Evolutionary conservation across 345 rosid genomes (phyloP).

Genomic region (Isatis tinctoria): DNA sequence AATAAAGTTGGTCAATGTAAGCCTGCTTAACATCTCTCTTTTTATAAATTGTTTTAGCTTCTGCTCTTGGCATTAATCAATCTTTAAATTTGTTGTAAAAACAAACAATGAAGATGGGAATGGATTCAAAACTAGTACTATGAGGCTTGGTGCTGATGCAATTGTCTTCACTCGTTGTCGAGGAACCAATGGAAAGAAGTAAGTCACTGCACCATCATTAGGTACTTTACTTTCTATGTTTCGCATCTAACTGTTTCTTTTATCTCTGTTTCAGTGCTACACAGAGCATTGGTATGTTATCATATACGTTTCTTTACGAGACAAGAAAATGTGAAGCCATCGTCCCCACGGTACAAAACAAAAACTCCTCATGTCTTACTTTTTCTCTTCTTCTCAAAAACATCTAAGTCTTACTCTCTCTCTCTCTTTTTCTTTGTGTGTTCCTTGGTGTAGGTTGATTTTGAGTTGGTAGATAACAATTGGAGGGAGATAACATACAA

Average conservation of each 20-base stretch:
- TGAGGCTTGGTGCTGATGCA: constrained; percentile 92
- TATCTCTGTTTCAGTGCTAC: constrained; percentile 42
- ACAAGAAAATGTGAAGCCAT: constrained; percentile 67
- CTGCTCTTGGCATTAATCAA: neutral
- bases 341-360: constrained; percentile 65
- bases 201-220: neutral
- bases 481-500: constrained; percentile 47
- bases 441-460: constrained; percentile 49
- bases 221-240: neutral
- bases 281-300: constrained; percentile 63
- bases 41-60: neutral
- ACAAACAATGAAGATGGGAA: constrained; percentile 58
- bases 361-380: neutral
- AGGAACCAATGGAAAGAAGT: constrained; percentile 47
- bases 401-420: neutral
- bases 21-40: neutral
- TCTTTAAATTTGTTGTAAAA: neutral
- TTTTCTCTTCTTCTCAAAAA: neutral
- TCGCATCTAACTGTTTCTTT: neutral
- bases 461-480: constrained; percentile 35
- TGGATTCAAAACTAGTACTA: constrained; percentile 82
- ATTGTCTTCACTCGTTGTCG: constrained; percentile 63
- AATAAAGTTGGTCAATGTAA: constrained; percentile 80
- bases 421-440: neutral
- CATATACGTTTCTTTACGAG: constrained; percentile 59